Evolutionary conservation across 2,329 filamentous ascomycete genomes (phyloP).

Genomic region (Aspergillus thermomutatus): DNA sequence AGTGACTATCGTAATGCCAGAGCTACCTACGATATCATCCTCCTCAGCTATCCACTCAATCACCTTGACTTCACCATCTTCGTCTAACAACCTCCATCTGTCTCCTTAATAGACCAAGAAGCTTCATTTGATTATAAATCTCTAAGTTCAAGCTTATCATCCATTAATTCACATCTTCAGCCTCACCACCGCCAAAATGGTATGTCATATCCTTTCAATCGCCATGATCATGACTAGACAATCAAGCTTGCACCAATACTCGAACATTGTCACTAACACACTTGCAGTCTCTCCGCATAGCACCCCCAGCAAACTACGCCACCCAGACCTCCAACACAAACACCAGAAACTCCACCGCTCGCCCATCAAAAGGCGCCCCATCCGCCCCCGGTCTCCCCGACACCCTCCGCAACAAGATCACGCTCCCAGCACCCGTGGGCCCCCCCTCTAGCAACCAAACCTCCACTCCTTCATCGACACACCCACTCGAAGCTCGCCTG

Average conservation of each 20-base stretch:
- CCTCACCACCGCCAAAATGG: conserved; percentile 24
- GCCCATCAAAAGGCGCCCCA: conserved; percentile 67
- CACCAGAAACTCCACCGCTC: conserved; percentile 54
- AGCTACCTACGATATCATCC: conserved; percentile 8
- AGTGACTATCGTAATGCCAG: conserved; percentile 2
- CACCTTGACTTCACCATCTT: neutral
- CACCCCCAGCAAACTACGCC: conserved; percentile 66
- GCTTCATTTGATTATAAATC: neutral
- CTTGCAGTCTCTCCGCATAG: conserved; percentile 79
- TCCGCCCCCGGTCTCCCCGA: conserved; percentile 93
- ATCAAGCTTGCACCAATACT: conserved; percentile 6
- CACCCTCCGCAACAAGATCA: conserved; percentile 80
- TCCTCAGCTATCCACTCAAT: neutral
- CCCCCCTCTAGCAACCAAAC: conserved; percentile 41
- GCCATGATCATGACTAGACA: neutral
- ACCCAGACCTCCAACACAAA: conserved; percentile 63
- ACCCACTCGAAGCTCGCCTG: conserved; percentile 90
- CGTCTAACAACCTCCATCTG: neutral
- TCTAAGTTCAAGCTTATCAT: conserved; percentile 19
- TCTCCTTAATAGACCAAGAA: neutral
- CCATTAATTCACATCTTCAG: neutral
- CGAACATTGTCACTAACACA: conserved; percentile 1
- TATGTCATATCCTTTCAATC: conserved; percentile 18
- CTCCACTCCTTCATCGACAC: conserved; percentile 59
- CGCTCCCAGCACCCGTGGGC: conserved; percentile 54